These are phyloP conservation scores for Beauveria bassiana DNA, from an alignment of 2,329 filamentous ascomycete species.

Conservation along the genomic window DNA sequence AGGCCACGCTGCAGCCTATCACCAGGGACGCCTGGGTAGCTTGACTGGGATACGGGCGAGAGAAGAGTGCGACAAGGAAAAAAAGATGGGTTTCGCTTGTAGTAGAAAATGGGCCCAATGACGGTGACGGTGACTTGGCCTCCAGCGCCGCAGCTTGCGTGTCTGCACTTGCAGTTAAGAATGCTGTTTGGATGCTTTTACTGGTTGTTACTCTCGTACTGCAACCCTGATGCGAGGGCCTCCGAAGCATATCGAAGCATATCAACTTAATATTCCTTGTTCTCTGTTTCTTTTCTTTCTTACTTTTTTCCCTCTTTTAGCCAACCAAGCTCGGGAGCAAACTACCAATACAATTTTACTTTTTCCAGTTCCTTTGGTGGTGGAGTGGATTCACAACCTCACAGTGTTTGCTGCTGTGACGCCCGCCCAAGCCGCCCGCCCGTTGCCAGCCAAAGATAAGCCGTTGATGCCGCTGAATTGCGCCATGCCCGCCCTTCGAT, in stretches of 20 bases:
- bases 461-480: too few relatives aligned
- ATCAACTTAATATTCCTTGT: too few relatives aligned
- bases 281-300: neutral
- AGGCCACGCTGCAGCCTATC: neutral
- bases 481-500: too few relatives aligned
- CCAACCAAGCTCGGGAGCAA: too few relatives aligned
- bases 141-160: too few relatives aligned
- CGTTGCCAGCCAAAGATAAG: too few relatives aligned
- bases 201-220: too few relatives aligned
- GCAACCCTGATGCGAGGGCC: neutral
- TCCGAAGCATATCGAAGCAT: too few relatives aligned
- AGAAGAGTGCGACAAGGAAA: neutral
- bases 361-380: neutral
- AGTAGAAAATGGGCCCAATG: neutral
- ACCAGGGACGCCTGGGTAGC: neutral
- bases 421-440: neutral
- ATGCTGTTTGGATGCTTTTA: too few relatives aligned
- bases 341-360: neutral
- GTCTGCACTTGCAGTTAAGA: too few relatives aligned
- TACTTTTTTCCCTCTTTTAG: neutral
- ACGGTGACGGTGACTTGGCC: neutral
- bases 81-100: slow-evolving; percentile 2
- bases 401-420: neutral
- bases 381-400: neutral
- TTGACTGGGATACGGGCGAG: neutral